Percentiles rank a stretch among this genome's conserved stretches.
These are phyloP conservation scores for Selaginella tamariscina DNA, from an alignment of 75 land plant species.

Conservation along the genomic window DNA sequence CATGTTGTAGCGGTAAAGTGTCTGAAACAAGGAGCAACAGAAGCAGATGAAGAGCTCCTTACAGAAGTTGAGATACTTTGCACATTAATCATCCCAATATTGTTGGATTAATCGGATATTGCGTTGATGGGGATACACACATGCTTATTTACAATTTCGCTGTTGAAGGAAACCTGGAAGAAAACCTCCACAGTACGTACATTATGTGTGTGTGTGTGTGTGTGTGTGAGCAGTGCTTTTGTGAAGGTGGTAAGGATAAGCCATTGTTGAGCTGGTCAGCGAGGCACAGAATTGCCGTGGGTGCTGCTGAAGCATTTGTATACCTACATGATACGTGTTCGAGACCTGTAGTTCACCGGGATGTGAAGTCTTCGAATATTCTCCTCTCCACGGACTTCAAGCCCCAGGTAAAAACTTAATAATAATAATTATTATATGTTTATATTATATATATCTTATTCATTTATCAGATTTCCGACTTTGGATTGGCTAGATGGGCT, in stretches of 20 bases:
- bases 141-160: conserved; percentile 74
- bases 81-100: conserved; percentile 53
- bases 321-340: conserved; percentile 41
- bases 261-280: conserved; percentile 44
- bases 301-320: conserved; percentile 66
- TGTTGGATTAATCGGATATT: conserved; percentile 63
- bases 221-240: neutral
- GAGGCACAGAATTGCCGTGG: conserved; percentile 71
- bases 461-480: conserved; percentile 60
- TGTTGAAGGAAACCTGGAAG: conserved; percentile 76
- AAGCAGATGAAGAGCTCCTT: conserved; percentile 52
- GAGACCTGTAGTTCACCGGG: conserved; percentile 57
- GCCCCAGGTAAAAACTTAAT: conserved; percentile 40
- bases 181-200: conserved; percentile 67
- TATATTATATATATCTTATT: neutral
- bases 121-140: conserved; percentile 37
- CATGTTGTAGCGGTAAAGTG: conserved; percentile 67
- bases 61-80: conserved; percentile 69
- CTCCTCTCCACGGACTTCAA: conserved; percentile 56
- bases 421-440: neutral
- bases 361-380: conserved; percentile 82
- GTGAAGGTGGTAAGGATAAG: conserved; percentile 34
- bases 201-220: neutral
- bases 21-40: conserved; percentile 43
- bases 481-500: conserved; percentile 90